Evolutionary conservation across 2,329 filamentous ascomycete species (phyloP), one percentile per base, ranked within the genome.

Genomic region (Alternaria novae-zelandiae): DNA sequence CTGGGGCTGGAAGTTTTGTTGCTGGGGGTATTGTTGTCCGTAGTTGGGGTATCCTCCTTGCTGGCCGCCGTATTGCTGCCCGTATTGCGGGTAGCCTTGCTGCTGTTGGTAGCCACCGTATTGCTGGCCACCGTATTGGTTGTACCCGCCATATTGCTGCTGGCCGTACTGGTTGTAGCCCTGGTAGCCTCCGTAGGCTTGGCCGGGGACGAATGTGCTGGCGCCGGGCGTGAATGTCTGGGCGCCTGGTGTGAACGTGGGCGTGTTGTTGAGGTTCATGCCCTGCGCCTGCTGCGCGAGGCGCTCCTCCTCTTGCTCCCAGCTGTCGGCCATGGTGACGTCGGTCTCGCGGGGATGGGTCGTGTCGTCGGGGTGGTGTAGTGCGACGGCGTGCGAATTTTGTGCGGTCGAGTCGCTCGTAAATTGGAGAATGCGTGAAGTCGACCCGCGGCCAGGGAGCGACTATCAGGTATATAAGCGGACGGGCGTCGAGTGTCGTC

Each of bases 251-350:
- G 61, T 63, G 32, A 63, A 63, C 1, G 56, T 63, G 15, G 56
- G 61, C 61, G 61, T 60, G 63, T 73, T 73, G 61, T 76, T 73
- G 30, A 78, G 70, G 63, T 77, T 78, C 56, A 79, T 68, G 65
- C 72, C 73, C 72, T 75, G 75, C 11, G 74, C 67, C 85, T 94
- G 92, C 74, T 89, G 89, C 66, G 92, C 88, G 81, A 97, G 88
- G 79, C 92, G 82, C 69, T 87, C 91, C 74, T 94, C 91, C 85
- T 97, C 93, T 83, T 98, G 94, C 92, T 96, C 98, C 67, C 94
- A 97, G 81, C 93, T 91, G 81, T 94, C 90, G 74, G 94, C 91
- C 94, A 97, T 97, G 57, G 61, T 74, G 77, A 68, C 58, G 71
- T 65, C 53, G 30, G 43, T 55, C n/a, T 45, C 32, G 61, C 23